phyloP scores from a whole-genome alignment of 768 basidiomycete genomes.

The Suillus plorans region DNA sequence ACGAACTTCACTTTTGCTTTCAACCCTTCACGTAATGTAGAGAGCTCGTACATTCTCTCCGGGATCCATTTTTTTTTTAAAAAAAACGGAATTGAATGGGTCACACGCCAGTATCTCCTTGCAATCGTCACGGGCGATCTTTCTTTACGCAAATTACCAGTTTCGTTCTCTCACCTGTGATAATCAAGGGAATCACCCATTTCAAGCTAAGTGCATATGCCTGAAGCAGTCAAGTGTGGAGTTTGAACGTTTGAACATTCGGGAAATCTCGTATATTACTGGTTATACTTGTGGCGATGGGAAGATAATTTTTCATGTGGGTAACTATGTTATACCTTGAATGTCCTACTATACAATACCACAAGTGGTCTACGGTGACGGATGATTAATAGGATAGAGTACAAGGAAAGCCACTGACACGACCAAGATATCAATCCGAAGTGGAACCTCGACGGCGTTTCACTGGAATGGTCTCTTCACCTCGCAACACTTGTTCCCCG shows the following conservation, averaged over 20 bases:
- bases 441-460: slow-evolving; percentile 21
- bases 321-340: not conserved
- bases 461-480: slow-evolving; percentile 38
- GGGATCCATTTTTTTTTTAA: not conserved
- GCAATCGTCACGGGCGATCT: not conserved
- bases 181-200: not conserved
- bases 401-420: not conserved
- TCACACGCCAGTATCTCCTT: not conserved
- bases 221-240: not conserved
- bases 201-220: not conserved
- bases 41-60: not conserved
- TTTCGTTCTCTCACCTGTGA: not conserved
- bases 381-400: not conserved
- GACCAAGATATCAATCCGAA: not conserved
- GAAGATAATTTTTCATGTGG: not conserved
- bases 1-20: too few species aligned
- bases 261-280: not conserved
- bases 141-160: not conserved
- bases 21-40: too few species aligned
- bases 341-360: not conserved
- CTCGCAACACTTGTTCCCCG: slow-evolving; percentile 53
- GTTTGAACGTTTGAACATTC: not conserved
- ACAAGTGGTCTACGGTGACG: not conserved
- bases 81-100: not conserved
- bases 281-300: not conserved